Base-by-base conservation (phyloP, 345 rosid genomes). In the Brassica rapa region DNA sequence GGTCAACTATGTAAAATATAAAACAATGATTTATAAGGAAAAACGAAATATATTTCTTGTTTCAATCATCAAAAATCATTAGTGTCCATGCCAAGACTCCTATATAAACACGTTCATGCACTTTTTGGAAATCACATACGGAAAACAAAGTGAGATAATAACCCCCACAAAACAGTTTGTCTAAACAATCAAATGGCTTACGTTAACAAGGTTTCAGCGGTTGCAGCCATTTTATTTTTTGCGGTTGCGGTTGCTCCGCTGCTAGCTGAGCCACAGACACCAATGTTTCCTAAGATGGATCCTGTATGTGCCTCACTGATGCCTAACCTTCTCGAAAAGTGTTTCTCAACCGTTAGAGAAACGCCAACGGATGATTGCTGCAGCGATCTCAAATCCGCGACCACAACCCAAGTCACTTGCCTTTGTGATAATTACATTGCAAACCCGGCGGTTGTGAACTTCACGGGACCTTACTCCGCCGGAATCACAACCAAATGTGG, bases 341-440 rank as follows among this genome's bases (percentile, higher is more conserved):
- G 81, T 78, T 78, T 78, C 3, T 53, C n/a, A 72, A 78, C 77
- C 29, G 77, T 4, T 41, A 78, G 77, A 5, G 81, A 6, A 1
- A 66, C 61, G 5, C 81, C 81, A 43, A 78, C 81, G 2, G 77
- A 72, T 0, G 81, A 78, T 0, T 78, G 81, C 16, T 78, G 81
- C 33, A 78, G 0, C 4, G 72, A 57, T 78, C 81, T 78, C 39
- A 72, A 78, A 72, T 39, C 77, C 66, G 81, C 81, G 1, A 72
- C 62, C 12, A 33, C 62, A 41, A 72, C 55, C 27, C 69, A 72
- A 78, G 77, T 78, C 56, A 72, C 72, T 66, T 78, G 82, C 37
- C 77, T 78, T 5, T 78, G 82, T 27, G 77, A 72, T 30, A 66
- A 72, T 0, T 78, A 78, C 77, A 78, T 78, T 14, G 81, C 77